Conservation (phyloP, 2,329 filamentous ascomycete species). For the Harringtonia aguacate region DNA sequence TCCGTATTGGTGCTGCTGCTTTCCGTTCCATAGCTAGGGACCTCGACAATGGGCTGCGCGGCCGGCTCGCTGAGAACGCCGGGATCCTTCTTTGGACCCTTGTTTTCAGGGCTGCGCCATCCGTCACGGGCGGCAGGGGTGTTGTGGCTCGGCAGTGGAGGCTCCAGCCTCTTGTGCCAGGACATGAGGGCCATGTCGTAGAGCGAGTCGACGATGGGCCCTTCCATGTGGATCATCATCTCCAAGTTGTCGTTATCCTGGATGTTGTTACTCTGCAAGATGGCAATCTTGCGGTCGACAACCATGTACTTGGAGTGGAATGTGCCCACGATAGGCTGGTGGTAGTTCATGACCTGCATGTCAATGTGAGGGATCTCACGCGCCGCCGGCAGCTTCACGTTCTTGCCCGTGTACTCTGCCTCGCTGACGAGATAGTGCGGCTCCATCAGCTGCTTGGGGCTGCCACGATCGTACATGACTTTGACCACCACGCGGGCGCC, state of each 20-base stretch:
- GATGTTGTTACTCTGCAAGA: constrained; percentile 71
- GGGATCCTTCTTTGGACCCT: background rate
- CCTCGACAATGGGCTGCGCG: too few species aligned
- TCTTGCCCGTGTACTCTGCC: constrained; percentile 44
- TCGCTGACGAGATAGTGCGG: constrained; percentile 51
- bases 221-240: constrained; percentile 70
- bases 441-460: constrained; percentile 51
- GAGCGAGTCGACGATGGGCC: constrained; percentile 63
- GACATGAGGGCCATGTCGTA: constrained; percentile 66
- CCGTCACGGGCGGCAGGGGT: constrained; percentile 32
- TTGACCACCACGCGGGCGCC: constrained; percentile 54
- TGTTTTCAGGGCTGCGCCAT: constrained; percentile 3
- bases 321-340: constrained; percentile 59
- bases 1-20: too few species aligned
- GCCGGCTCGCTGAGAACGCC: background rate
- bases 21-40: too few species aligned
- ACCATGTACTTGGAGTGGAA: constrained; percentile 73
- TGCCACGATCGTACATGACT: constrained; percentile 65
- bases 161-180: constrained; percentile 54
- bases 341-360: constrained; percentile 63
- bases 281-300: constrained; percentile 59
- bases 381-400: constrained; percentile 49
- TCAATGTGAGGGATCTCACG: constrained; percentile 62
- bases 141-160: constrained; percentile 45
- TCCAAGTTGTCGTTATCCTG: constrained; percentile 70